These are phyloP conservation scores for Salicornia ramosissima DNA, from an alignment of 148 eudicot species.

Conservation along the genomic window DNA sequence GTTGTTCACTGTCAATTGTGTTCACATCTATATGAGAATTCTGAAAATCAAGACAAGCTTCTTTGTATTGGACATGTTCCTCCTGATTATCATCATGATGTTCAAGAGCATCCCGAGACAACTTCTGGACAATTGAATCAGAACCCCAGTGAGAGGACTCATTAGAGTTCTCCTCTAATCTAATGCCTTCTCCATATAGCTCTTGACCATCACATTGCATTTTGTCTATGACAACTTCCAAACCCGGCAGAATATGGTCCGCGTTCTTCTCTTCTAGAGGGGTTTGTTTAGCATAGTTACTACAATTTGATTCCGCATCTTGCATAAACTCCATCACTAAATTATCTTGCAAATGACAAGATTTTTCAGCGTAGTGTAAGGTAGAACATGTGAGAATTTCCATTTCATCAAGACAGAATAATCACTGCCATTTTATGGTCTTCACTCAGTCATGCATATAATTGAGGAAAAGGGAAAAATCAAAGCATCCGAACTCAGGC, in stretches of 20 bases:
- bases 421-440: constrained; percentile 28
- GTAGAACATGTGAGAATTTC: constrained; percentile 63
- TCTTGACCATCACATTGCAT: constrained; percentile 18
- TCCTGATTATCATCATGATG: constrained; percentile 45
- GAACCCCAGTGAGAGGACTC: constrained; percentile 39
- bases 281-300: constrained; percentile 30
- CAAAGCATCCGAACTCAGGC: constrained; percentile 1
- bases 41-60: constrained; percentile 46
- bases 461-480: background rate
- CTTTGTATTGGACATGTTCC: constrained; percentile 30
- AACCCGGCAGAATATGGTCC: constrained; percentile 29
- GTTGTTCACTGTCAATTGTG: constrained; percentile 48
- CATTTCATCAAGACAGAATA: constrained; percentile 41
- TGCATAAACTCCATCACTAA: constrained; percentile 36
- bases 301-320: constrained; percentile 38
- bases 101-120: constrained; percentile 42
- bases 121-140: constrained; percentile 41
- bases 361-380: constrained; percentile 40
- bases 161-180: constrained; percentile 28
- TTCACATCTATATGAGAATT: constrained; percentile 44
- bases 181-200: constrained; percentile 18
- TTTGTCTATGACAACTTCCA: constrained; percentile 26
- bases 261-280: constrained; percentile 31
- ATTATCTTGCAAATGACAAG: constrained; percentile 46
- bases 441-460: constrained; percentile 17